A percentile compares a stretch with the other conserved stretches of the same genome.
phyloP scores from a whole-genome alignment of 768 basidiomycete genomes.

The Russula compacta region DNA sequence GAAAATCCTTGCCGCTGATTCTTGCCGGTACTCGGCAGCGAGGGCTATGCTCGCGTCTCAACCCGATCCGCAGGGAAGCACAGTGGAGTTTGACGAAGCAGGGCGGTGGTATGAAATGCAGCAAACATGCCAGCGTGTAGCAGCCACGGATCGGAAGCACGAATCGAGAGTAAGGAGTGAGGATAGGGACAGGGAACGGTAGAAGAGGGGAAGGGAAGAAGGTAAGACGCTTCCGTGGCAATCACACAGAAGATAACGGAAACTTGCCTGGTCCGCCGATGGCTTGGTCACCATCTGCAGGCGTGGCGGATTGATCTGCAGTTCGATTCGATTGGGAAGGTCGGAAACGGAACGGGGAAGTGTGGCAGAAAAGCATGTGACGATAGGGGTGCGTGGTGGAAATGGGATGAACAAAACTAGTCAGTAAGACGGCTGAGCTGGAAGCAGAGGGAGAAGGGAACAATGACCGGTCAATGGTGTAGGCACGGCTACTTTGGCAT shows the following conservation, averaged over 20 bases:
- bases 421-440: constrained; percentile 2
- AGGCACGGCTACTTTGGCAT: background rate
- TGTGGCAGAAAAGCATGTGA: constrained; percentile 12
- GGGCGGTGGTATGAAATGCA: constrained; percentile 2
- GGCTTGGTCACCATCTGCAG: constrained; percentile 8
- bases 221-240: constrained; percentile 16
- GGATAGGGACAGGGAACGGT: constrained; percentile 4
- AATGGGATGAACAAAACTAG: constrained; percentile 12
- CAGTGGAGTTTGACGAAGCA: background rate
- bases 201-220: constrained; percentile 18
- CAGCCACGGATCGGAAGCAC: constrained; percentile 16
- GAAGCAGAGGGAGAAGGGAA: background rate
- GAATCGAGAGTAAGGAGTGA: constrained; percentile 11
- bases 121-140: constrained; percentile 11
- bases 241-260: constrained; percentile 14
- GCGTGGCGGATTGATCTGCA: constrained; percentile 19
- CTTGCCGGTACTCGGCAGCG: constrained; percentile 15
- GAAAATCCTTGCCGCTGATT: constrained; percentile 19
- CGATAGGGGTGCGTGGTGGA: background rate
- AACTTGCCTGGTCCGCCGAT: constrained; percentile 18
- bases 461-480: constrained; percentile 12
- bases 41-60: constrained; percentile 9
- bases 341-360: constrained; percentile 5
- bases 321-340: constrained; percentile 12
- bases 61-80: constrained; percentile 14